phyloP scores from a whole-genome alignment of 257 asterid species.

The Solanum pinnatisectum region DNA sequence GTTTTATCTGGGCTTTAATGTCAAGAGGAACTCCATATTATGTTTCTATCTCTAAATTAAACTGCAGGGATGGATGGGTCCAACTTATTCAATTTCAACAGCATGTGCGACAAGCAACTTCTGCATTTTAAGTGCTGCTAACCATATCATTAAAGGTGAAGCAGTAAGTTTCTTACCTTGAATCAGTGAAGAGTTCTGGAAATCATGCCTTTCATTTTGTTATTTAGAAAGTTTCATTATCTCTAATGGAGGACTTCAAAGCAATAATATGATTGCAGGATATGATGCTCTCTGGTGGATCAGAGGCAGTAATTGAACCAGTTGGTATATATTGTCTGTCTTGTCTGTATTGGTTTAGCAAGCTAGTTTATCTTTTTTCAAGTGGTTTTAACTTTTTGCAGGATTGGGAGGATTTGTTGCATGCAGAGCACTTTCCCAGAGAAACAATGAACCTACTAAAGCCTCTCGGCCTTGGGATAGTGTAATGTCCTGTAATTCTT shows the following conservation, averaged over 20 bases:
- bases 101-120: conserved; percentile 71
- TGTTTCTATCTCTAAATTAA: neutral
- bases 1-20: neutral
- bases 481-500: neutral
- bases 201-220: neutral
- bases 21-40: neutral
- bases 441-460: conserved; percentile 59
- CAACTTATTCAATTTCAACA: conserved; percentile 59
- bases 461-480: conserved; percentile 74
- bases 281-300: conserved; percentile 63
- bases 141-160: conserved; percentile 59
- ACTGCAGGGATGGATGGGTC: conserved; percentile 55
- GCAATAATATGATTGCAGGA: conserved; percentile 12
- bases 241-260: neutral
- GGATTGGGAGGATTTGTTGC: conserved; percentile 64
- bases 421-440: conserved; percentile 62
- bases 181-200: neutral
- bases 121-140: conserved; percentile 62
- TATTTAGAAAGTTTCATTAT: neutral
- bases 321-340: conserved; percentile 8
- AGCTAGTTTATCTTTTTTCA: neutral
- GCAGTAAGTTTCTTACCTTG: conserved; percentile 19
- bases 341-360: neutral
- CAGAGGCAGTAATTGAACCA: conserved; percentile 52
- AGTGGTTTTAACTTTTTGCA: neutral